Evolutionary conservation across 257 asterid species (phyloP).

Genomic region (Fraxinus anomala): DNA sequence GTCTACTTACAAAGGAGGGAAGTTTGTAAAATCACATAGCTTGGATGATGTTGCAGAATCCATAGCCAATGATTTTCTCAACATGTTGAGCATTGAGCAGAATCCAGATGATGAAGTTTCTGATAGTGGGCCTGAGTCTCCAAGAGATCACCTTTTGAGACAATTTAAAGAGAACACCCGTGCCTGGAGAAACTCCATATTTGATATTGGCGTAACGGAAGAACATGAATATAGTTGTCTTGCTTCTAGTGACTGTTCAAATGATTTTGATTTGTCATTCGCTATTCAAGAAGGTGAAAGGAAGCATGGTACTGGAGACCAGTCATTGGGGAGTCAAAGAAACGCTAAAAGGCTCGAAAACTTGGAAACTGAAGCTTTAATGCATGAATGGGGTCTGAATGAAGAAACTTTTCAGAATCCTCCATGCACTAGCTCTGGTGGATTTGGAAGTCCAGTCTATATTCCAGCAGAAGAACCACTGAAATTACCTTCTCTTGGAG

Average conservation of each 20-base stretch:
- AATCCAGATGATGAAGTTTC: conserved; percentile 36
- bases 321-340: conserved; percentile 51
- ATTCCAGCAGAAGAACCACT: conserved; percentile 56
- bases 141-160: conserved; percentile 40
- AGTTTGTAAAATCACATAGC: conserved; percentile 52
- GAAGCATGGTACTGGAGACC: conserved; percentile 31
- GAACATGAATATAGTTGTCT: conserved; percentile 32
- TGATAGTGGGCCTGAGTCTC: conserved; percentile 39
- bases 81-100: conserved; percentile 55
- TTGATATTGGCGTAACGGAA: conserved; percentile 36
- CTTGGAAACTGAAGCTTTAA: conserved; percentile 76
- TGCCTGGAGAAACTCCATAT: conserved; percentile 30
- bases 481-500: conserved; percentile 56
- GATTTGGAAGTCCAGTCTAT: conserved; percentile 91
- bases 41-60: conserved; percentile 65
- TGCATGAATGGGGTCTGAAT: conserved; percentile 76
- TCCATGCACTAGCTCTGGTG: conserved; percentile 55
- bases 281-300: conserved; percentile 45
- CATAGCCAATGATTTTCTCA: conserved; percentile 76
- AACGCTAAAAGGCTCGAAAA: conserved; percentile 68
- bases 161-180: conserved; percentile 43
- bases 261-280: conserved; percentile 61
- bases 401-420: conserved; percentile 66
- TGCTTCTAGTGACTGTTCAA: conserved; percentile 34
- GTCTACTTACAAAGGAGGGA: conserved; percentile 33